Conservation (phyloP, 2,329 filamentous ascomycete species). For the Lomentospora prolificans region DNA sequence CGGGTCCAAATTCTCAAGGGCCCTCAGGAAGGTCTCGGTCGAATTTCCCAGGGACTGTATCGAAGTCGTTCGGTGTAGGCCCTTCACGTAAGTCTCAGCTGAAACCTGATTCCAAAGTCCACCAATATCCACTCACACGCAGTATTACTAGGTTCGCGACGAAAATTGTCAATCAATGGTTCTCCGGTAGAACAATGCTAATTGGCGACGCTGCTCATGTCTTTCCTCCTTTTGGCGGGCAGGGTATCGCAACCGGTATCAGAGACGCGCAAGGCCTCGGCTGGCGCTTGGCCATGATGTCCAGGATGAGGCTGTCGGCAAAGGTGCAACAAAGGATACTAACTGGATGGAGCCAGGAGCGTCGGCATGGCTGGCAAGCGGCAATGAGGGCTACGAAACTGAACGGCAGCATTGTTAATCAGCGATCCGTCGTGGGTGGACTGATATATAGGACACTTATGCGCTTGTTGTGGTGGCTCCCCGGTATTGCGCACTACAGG, state of each 20-base stretch:
- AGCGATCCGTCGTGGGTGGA: neutral
- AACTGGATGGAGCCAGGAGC: slow-evolving; percentile 4
- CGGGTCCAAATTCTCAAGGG: neutral
- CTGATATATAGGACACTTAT: neutral
- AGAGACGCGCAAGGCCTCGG: slow-evolving; percentile 23
- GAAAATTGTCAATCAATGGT: slow-evolving; percentile 5
- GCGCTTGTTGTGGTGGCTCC: slow-evolving; percentile 3
- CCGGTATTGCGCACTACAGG: neutral
- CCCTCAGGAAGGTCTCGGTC: neutral
- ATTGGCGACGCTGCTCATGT: slow-evolving; percentile 42
- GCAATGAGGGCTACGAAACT: slow-evolving; percentile 1
- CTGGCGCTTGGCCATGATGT: slow-evolving; percentile 20
- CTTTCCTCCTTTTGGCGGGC: slow-evolving; percentile 35
- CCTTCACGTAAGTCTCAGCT: slow-evolving; percentile 12
- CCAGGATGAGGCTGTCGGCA: neutral
- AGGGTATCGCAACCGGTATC: slow-evolving; percentile 25
- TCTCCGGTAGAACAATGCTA: slow-evolving; percentile 20
- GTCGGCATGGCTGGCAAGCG: neutral
- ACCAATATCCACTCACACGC: neutral
- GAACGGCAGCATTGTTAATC: slow-evolving; percentile 5
- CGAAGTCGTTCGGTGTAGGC: slow-evolving; percentile 31
- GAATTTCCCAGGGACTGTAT: slow-evolving; percentile 24
- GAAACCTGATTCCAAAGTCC: neutral
- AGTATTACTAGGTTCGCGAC: neutral
- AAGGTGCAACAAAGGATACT: slow-evolving; percentile 3